These are phyloP conservation scores for Trichoderma virens DNA, from an alignment of 495 filamentous ascomycete genomes.

Conservation along the genomic window DNA sequence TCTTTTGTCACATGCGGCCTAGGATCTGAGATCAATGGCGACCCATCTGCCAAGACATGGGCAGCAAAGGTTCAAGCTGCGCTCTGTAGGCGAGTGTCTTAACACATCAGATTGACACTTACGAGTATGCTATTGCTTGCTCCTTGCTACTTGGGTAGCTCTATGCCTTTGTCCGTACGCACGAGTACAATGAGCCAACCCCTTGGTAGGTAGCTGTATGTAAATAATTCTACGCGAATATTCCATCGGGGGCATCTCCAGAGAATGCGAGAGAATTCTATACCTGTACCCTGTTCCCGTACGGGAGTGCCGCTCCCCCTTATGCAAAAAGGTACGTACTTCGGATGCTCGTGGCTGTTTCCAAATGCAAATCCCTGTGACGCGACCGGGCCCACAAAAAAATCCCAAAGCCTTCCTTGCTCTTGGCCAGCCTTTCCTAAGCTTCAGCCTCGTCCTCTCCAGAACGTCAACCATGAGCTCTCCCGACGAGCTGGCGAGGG, in stretches of 20 bases:
- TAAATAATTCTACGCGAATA: no score
- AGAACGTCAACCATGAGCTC: not conserved
- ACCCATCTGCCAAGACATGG: not conserved
- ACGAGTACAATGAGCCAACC: no score
- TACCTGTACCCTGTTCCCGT: no score
- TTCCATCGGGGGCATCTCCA: no score
- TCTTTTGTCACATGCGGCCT: not conserved
- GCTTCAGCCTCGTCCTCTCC: not conserved
- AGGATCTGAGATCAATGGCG: not conserved
- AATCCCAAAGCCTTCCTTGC: not conserved
- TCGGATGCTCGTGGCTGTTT: no score
- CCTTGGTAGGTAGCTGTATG: no score
- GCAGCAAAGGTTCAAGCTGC: not conserved
- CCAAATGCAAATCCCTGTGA: not conserved
- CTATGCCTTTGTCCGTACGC: no score
- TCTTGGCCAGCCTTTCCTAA: not conserved
- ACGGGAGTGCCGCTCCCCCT: no score
- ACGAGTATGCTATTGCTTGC: not conserved
- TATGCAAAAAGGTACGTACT: no score
- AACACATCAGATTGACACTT: not conserved
- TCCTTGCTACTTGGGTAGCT: no score
- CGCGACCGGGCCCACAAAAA: not conserved
- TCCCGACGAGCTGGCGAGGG: slow-evolving; percentile 1
- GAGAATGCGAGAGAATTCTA: no score
- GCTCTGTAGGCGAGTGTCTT: not conserved